A percentile compares a stretch with the other conserved stretches of the same genome.
These are phyloP conservation scores for Umbilicaria muhlenbergii DNA, from an alignment of 495 filamentous ascomycete species.

Conservation along the genomic window DNA sequence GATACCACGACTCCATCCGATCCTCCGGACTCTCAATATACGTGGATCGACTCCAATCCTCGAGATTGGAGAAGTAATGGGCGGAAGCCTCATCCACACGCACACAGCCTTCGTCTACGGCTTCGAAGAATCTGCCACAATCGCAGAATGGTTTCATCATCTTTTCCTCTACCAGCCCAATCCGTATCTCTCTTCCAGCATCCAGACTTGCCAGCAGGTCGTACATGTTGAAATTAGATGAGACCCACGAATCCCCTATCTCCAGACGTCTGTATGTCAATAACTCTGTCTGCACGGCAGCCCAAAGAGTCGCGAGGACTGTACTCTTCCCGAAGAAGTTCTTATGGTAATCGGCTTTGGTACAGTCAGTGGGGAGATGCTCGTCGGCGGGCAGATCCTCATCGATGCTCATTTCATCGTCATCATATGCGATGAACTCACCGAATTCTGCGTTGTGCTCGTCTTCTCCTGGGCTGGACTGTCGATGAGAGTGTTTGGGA, in stretches of 20 bases:
- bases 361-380: background rate
- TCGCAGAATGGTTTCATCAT: conserved; percentile 16
- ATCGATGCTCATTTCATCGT: conserved; percentile 1
- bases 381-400: background rate
- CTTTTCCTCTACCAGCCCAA: conserved; percentile 6
- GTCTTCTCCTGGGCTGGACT: background rate
- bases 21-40: conserved; percentile 1
- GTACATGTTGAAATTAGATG: conserved; percentile 14
- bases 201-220: conserved; percentile 9
- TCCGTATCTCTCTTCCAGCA: background rate
- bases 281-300: conserved; percentile 14
- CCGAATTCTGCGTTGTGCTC: background rate
- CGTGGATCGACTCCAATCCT: conserved; percentile 12
- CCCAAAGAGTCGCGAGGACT: conserved; percentile 12
- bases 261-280: conserved; percentile 15
- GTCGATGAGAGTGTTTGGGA: background rate
- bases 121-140: conserved; percentile 10
- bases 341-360: background rate
- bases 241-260: conserved; percentile 16
- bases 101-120: background rate
- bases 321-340: conserved; percentile 11
- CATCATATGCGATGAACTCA: background rate
- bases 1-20: background rate
- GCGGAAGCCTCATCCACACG: conserved; percentile 9
- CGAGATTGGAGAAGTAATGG: conserved; percentile 15